Evolutionary conservation across 176 grass and related monocot species (phyloP), one percentile per base, ranked within the genome.

Genomic region (Poa pratensis): DNA sequence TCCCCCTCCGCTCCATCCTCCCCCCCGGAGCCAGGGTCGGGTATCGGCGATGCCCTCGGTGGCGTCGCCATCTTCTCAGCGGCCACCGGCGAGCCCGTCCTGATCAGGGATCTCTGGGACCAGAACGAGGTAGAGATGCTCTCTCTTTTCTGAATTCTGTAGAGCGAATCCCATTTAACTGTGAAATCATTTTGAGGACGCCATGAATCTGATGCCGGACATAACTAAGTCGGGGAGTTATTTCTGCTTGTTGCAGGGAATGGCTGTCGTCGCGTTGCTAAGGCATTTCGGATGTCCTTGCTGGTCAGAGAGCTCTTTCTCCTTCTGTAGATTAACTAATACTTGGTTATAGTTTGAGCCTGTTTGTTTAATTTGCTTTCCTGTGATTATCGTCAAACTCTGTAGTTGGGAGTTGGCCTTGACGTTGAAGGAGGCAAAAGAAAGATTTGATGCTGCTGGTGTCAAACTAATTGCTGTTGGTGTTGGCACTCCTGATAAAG

Each of bases 231-330:
- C 72, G 2, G 11, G n/a, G n/a, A n/a, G n/a, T n/a, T n/a, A n/a
- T n/a, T n/a, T n/a, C n/a, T n/a, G n/a, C 46, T 74, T 30, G 35
- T 37, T n/a, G 55, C 85, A 93, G 95, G 95, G 89, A 83, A 79
- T 97, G 74, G 89, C 95, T 24, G 87, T 97, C 0, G 90, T 95
- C 9, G 95, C 85, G 8, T 85, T 95, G 84, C 80, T 95, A 61
- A 93, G 95, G 80, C 90, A 97, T 88, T 97, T 97, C 77, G 89
- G 93, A 43, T 95, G 93, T 69, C 64, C 84, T 81, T 98, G 93
- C 91, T 98, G 93, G 93, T 95, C 32, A 18, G 16, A 55, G 67
- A n/a, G n/a, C n/a, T n/a, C n/a, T n/a, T n/a, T n/a, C n/a, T n/a
- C n/a, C n/a, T n/a, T n/a, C n/a, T n/a, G n/a, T n/a, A n/a, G n/a